phyloP scores from a whole-genome alignment of 2,329 filamentous ascomycete species.

The Colletotrichum aenigma region DNA sequence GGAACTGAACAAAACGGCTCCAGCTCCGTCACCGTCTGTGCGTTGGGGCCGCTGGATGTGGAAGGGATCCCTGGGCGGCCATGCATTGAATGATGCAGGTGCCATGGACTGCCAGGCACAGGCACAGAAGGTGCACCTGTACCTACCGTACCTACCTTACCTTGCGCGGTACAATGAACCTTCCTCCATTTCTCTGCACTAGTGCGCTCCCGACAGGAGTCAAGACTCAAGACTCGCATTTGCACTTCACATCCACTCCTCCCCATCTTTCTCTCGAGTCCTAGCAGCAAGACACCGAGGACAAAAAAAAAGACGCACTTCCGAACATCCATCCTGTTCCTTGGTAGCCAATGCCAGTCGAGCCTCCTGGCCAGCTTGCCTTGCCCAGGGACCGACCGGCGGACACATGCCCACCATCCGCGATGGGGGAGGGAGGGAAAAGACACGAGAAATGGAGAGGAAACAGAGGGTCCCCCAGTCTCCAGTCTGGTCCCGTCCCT shows the following conservation, averaged over 20 bases:
- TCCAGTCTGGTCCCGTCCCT: background rate
- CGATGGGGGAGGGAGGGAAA: background rate
- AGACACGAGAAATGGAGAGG: background rate
- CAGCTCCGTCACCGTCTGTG: slow-evolving; percentile 16
- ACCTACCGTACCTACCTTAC: background rate
- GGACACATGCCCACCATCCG: background rate
- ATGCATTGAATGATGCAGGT: background rate
- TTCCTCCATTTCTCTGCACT: background rate
- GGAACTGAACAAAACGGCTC: slow-evolving; percentile 5
- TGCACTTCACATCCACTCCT: background rate
- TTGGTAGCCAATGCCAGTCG: background rate
- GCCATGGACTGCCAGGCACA: background rate
- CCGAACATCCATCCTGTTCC: background rate
- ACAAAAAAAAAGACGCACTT: slow-evolving; percentile 11
- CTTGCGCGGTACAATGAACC: background rate
- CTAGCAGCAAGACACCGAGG: background rate
- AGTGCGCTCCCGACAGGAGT: background rate
- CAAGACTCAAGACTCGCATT: background rate
- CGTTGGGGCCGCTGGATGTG: background rate
- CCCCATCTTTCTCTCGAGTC: background rate
- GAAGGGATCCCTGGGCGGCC: background rate
- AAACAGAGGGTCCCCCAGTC: background rate
- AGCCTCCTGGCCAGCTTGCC: background rate
- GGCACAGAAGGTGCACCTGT: background rate
- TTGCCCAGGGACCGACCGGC: background rate